Conservation (phyloP, 371 early-diverging fungal genomes). For the Rhizomucor miehei region DNA sequence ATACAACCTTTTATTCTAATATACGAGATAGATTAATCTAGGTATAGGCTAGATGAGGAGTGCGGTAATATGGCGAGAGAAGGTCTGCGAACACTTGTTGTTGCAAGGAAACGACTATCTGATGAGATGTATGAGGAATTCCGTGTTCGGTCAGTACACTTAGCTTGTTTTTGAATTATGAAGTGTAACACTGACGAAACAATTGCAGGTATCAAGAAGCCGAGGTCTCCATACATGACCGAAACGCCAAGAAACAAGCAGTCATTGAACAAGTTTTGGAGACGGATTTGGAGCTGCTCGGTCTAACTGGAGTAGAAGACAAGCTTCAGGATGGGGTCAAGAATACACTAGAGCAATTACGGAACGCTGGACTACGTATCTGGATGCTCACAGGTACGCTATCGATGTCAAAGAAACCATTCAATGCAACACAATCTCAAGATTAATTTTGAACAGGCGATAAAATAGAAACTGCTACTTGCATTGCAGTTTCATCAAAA, state of each 20-base stretch:
- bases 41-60: slow-evolving; percentile 87
- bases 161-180: neutral
- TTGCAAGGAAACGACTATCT: slow-evolving; percentile 85
- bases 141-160: slow-evolving; percentile 35
- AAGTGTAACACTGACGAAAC: neutral
- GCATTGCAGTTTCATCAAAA: slow-evolving; percentile 93
- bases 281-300: slow-evolving; percentile 89
- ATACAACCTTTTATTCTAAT: neutral
- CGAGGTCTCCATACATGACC: slow-evolving; percentile 67
- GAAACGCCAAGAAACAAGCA: slow-evolving; percentile 67
- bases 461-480: slow-evolving; percentile 99
- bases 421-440: neutral
- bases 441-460: slow-evolving; percentile 66
- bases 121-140: slow-evolving; percentile 75
- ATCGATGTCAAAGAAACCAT: too few relatives aligned
- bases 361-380: slow-evolving; percentile 96
- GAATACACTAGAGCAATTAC: slow-evolving; percentile 87
- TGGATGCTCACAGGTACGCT: slow-evolving; percentile 96
- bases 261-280: slow-evolving; percentile 78
- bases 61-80: slow-evolving; percentile 99
- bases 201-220: slow-evolving; percentile 67
- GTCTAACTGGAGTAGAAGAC: slow-evolving; percentile 99
- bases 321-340: slow-evolving; percentile 96
- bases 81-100: slow-evolving; percentile 97
- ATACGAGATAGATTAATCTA: neutral